These are phyloP conservation scores for Herpetospermum pedunculosum DNA, from an alignment of 306 rosid species.

Conservation along the genomic window DNA sequence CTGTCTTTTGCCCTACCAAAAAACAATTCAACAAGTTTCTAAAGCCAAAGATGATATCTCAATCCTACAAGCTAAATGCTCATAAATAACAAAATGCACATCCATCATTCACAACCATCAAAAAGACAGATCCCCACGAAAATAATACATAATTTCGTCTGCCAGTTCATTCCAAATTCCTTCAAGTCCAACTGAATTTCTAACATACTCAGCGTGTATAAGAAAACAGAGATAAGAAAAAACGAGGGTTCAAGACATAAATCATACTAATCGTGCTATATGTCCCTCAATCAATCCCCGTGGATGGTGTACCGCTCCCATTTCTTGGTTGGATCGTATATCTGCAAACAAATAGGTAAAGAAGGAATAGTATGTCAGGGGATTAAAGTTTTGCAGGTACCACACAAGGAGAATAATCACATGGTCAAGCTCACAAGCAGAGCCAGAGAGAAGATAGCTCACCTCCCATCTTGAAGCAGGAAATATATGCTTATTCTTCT, in stretches of 20 bases:
- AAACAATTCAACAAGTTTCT: not conserved
- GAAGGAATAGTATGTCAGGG: not conserved
- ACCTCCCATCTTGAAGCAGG: constrained; percentile 99
- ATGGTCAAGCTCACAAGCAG: not conserved
- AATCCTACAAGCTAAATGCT: not conserved
- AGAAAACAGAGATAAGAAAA: not conserved
- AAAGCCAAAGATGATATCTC: not conserved
- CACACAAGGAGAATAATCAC: not conserved
- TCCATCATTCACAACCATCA: not conserved
- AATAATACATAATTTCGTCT: not conserved
- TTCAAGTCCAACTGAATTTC: not conserved
- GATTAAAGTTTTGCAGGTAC: not conserved
- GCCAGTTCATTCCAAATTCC: not conserved
- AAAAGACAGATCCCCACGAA: not conserved
- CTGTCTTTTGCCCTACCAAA: not conserved
- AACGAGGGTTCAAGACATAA: not conserved
- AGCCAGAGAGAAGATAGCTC: constrained; percentile 6
- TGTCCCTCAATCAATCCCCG: constrained; percentile 37
- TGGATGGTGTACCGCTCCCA: constrained; percentile 69
- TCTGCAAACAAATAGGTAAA: constrained; percentile 15
- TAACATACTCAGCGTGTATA: not conserved
- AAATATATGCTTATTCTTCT: constrained; percentile 92
- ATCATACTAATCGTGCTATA: not conserved
- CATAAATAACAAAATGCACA: not conserved
- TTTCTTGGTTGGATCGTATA: constrained; percentile 52